phyloP scores from a whole-genome alignment of 2,329 filamentous ascomycete genomes.

The Karstenula rhodostoma region DNA sequence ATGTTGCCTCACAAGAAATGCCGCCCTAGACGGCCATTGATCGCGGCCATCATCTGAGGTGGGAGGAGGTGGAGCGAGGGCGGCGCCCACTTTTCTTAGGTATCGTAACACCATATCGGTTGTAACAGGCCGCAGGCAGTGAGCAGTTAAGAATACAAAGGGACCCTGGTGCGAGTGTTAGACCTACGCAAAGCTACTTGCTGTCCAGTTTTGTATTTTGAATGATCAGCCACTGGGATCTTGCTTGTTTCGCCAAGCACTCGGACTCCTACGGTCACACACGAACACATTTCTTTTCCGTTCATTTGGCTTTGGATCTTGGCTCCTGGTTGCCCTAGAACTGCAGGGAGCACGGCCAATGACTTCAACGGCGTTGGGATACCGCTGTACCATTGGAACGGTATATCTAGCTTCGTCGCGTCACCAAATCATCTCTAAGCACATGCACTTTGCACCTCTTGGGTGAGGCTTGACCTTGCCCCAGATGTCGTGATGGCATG shows the following conservation, averaged over 20 bases:
- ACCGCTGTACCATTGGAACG: not conserved
- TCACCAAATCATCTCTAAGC: not conserved
- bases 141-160: not conserved
- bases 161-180: not conserved
- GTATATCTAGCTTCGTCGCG: not conserved
- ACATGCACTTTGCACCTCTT: not conserved
- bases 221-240: conserved; percentile 6
- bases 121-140: not conserved
- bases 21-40: conserved; percentile 25
- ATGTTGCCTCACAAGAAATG: conserved; percentile 5
- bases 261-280: not conserved
- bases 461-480: conserved; percentile 1
- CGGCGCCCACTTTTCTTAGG: conserved; percentile 9
- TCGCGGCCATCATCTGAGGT: conserved; percentile 28
- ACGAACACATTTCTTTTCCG: not conserved
- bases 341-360: not conserved
- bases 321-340: not conserved
- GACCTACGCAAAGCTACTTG: not conserved
- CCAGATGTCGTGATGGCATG: conserved; percentile 7
- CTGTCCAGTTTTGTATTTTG: not conserved
- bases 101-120: not conserved
- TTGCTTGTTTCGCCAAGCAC: not conserved
- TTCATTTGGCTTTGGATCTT: not conserved
- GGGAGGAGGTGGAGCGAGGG: conserved; percentile 11
- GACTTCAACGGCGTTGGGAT: not conserved